Base-by-base conservation (phyloP, 441 rosid species). In the Gossypium gossypioides region DNA sequence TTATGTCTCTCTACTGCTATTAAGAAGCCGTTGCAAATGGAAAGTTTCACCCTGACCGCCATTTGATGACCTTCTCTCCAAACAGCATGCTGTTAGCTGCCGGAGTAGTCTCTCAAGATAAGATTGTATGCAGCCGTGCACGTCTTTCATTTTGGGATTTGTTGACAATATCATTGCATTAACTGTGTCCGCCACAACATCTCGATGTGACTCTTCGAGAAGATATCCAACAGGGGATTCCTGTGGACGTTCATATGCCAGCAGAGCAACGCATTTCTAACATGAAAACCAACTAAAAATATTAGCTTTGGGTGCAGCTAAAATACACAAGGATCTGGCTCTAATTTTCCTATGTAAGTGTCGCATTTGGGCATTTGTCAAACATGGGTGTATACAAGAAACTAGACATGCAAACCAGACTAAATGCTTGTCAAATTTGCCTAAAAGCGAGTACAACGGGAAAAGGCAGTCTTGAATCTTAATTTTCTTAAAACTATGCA, bases 251-350 rank as follows among this genome's bases (percentile, higher is more conserved):
- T 86, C 90, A 55, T 86, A 91, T 4, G 90, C 99, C 74, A 94
- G 87, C 78, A 92, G 78, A 29, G 99, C 89, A 80, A 84, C 90
- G 74, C 91, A 90, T 32, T 92, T 94, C 99, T 94, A 71, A 21
- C 24, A 65, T 25, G 13, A 73, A 71, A 51, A 55, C 60, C 24
- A 51, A 68, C 42, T 27, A 21, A 61, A 61, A n/a, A 46, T 22
- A 18, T 58, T 61, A 73, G 72, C 40, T 51, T 63, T 44, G 24
- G 62, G 37, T 19, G 57, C 42, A 9, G 37, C 13, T 7, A 4
- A 44, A 27, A 37, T 34, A 66, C 22, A 61, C 2, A 19, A 68
- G 15, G 54, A 73, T 68, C 42, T 32, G 32, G 5, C 18, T 6
- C 37, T 13, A 72, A 8, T 44, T 42, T 71, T 55, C 40, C 16